These are phyloP conservation scores for Suillus americanus DNA, from an alignment of 768 basidiomycete species.

Conservation along the genomic window DNA sequence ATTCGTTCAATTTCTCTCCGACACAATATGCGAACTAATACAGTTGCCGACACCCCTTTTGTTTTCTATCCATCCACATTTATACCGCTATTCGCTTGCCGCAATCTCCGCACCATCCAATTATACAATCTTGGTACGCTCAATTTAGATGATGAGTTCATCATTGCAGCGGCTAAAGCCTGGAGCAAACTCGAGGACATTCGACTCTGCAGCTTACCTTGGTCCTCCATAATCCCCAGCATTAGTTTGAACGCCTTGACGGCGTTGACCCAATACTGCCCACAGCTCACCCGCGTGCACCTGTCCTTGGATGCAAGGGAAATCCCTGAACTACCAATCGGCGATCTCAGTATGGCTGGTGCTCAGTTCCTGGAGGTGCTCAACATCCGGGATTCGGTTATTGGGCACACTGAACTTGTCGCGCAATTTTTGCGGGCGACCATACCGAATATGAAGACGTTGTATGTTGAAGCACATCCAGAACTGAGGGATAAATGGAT, in stretches of 20 bases:
- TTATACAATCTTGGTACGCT: constrained; percentile 28
- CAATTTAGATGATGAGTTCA: constrained; percentile 26
- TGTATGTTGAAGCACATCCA: constrained; percentile 25
- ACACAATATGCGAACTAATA: constrained; percentile 22
- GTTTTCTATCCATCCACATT: constrained; percentile 25
- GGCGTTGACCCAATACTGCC: constrained; percentile 18
- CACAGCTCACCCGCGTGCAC: constrained; percentile 16
- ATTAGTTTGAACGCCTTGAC: constrained; percentile 21
- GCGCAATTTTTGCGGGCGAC: constrained; percentile 24
- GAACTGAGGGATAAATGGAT: constrained; percentile 31
- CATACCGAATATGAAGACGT: constrained; percentile 24
- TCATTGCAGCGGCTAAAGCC: constrained; percentile 24
- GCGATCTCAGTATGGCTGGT: not conserved
- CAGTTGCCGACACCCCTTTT: constrained; percentile 22
- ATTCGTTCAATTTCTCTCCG: constrained; percentile 23
- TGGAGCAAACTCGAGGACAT: constrained; percentile 29
- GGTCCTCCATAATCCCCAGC: constrained; percentile 12
- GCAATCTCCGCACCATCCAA: constrained; percentile 18
- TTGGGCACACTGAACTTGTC: constrained; percentile 23
- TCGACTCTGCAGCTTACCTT: constrained; percentile 28
- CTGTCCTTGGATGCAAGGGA: constrained; percentile 27
- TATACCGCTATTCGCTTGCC: constrained; percentile 23
- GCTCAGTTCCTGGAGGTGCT: constrained; percentile 21
- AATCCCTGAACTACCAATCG: not conserved
- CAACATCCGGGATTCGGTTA: constrained; percentile 29